Conservation (phyloP, 2,329 filamentous ascomycete genomes). For the Diaporthe capsici region DNA sequence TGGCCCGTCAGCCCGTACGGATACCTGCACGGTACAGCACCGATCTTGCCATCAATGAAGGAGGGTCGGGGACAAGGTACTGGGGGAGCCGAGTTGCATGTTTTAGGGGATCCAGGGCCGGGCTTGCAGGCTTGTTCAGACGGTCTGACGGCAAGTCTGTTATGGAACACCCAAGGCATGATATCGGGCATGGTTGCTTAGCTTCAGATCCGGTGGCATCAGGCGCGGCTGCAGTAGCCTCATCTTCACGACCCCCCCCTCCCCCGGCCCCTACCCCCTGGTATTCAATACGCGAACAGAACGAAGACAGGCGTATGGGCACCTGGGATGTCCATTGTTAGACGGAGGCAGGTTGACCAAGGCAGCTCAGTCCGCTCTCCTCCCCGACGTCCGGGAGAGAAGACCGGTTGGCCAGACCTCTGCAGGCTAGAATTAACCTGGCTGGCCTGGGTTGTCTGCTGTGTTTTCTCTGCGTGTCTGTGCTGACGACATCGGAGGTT, state of each 20-base stretch:
- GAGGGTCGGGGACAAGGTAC: neutral
- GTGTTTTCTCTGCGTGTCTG: constrained; percentile 17
- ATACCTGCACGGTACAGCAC: neutral
- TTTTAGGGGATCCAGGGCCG: constrained; percentile 23
- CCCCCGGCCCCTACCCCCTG: neutral
- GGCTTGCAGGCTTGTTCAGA: constrained; percentile 31
- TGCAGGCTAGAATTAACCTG: neutral
- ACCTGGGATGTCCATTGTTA: neutral
- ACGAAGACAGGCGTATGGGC: neutral
- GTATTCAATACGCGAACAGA: constrained; percentile 13
- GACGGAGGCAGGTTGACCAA: neutral
- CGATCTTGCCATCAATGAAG: neutral
- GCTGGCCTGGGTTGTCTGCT: neutral
- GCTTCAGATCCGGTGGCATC: constrained; percentile 30
- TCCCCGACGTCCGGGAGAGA: neutral
- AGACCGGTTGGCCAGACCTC: neutral
- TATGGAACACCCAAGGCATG: constrained; percentile 33
- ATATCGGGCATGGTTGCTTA: constrained; percentile 32
- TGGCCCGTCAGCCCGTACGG: neutral
- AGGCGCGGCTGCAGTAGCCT: constrained; percentile 33
- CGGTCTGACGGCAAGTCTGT: constrained; percentile 30
- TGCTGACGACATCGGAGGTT: constrained; percentile 29
- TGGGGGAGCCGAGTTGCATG: neutral
- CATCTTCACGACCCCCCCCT: constrained; percentile 21
- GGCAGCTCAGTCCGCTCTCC: neutral